Conservation (phyloP, 306 rosid genomes). For the Senna siamea region DNA sequence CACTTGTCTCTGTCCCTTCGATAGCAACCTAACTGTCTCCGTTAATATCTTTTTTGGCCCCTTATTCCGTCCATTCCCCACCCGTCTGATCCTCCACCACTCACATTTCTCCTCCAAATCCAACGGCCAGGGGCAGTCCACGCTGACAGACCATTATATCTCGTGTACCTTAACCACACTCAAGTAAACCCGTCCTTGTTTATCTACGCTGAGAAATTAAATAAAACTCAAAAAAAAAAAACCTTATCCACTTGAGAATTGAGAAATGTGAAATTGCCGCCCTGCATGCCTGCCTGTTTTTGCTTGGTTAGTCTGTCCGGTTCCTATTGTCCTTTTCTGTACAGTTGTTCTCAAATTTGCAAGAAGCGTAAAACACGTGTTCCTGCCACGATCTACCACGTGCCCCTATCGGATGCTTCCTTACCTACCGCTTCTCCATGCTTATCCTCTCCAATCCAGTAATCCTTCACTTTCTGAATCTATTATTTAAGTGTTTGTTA, state of each 20-base stretch:
- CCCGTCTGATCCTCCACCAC: background rate
- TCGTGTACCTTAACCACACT: background rate
- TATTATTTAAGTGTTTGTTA: background rate
- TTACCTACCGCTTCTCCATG: background rate
- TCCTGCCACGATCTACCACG: background rate
- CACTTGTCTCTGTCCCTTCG: conserved; percentile 15
- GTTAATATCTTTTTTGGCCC: background rate
- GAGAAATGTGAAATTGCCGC: conserved; percentile 33
- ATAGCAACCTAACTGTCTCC: background rate
- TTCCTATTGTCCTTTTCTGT: conserved; percentile 16
- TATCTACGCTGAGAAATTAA: conserved; percentile 1
- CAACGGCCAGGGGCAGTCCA: background rate
- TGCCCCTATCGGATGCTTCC: background rate
- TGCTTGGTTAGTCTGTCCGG: conserved; percentile 3
- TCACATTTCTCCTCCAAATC: background rate
- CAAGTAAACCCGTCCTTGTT: background rate
- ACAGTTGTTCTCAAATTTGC: background rate
- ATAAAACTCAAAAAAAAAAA: background rate
- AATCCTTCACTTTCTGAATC: background rate
- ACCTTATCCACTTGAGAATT: conserved; percentile 32
- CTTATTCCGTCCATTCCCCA: conserved; percentile 12
- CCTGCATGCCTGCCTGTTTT: background rate
- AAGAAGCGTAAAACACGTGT: background rate
- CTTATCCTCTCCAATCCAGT: conserved; percentile 4
- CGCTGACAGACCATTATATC: background rate